A percentile compares a stretch with the other conserved stretches of the same genome.
phyloP scores from a whole-genome alignment of 2,329 filamentous ascomycete genomes.

The Colletotrichum gigasporum region DNA sequence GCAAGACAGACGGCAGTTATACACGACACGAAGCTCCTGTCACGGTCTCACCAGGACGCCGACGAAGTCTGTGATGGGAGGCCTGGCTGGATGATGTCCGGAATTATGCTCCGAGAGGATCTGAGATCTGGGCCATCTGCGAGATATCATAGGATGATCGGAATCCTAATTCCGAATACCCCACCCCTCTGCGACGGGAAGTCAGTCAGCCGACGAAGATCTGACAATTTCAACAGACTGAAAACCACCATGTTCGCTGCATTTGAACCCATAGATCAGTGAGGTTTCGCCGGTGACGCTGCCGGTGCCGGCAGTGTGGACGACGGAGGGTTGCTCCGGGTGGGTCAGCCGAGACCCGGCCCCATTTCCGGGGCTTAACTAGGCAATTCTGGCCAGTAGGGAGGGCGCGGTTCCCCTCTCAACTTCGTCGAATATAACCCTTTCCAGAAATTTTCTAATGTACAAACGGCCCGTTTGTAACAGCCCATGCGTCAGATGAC shows the following conservation, averaged over 20 bases:
- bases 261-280: neutral
- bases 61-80: too few relatives aligned
- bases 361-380: slow-evolving; percentile 9
- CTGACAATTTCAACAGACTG: neutral
- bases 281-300: too few relatives aligned
- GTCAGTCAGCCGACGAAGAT: neutral
- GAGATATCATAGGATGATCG: slow-evolving; percentile 10
- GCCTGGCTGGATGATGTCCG: too few relatives aligned
- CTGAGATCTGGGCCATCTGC: neutral
- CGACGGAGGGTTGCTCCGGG: neutral
- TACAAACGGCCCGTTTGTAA: too few relatives aligned
- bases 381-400: slow-evolving; percentile 13
- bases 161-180: slow-evolving; percentile 19
- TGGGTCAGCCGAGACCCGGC: slow-evolving; percentile 5
- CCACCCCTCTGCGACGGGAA: neutral
- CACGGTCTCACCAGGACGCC: too few relatives aligned
- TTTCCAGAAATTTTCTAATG: neutral
- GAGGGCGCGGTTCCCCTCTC: neutral
- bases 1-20: too few relatives aligned
- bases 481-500: too few relatives aligned
- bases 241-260: neutral
- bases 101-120: slow-evolving; percentile 3
- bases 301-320: neutral
- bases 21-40: too few relatives aligned
- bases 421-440: slow-evolving; percentile 1